Evolutionary conservation across 1,284 basidiomycete species (phyloP).

Genomic region (Pascua guehoae): DNA sequence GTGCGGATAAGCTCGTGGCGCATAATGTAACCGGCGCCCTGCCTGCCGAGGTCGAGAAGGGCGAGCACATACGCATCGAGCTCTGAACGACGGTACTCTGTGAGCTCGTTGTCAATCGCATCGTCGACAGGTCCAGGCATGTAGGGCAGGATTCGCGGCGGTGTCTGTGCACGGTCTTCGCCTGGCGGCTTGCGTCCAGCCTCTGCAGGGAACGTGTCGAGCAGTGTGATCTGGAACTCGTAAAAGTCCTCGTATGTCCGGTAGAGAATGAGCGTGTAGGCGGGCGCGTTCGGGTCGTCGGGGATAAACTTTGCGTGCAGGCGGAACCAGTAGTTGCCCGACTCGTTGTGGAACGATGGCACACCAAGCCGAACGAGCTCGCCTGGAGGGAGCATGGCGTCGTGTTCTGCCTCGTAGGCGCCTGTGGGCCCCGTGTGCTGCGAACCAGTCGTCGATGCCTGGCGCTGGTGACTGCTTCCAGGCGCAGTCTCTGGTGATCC

Average conservation of each 20-base stretch:
- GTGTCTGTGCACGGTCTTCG: slow-evolving; percentile 37
- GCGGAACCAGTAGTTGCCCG: slow-evolving; percentile 96
- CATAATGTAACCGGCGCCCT: slow-evolving; percentile 71
- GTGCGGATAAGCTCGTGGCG: slow-evolving; percentile 74
- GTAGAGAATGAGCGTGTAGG: slow-evolving; percentile 83
- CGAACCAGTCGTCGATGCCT: neutral
- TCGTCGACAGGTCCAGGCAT: slow-evolving; percentile 87
- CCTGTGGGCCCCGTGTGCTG: slow-evolving; percentile 8
- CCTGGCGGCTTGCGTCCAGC: slow-evolving; percentile 62
- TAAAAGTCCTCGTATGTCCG: slow-evolving; percentile 98
- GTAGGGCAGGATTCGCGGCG: slow-evolving; percentile 76
- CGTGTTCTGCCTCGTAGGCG: slow-evolving; percentile 38
- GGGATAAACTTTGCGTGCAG: slow-evolving; percentile 85
- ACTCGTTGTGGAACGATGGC: slow-evolving; percentile 93
- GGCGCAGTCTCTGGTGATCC: neutral
- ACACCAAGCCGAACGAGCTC: slow-evolving; percentile 84
- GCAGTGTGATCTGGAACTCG: slow-evolving; percentile 87
- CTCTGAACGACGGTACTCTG: slow-evolving; percentile 74
- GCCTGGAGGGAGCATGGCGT: slow-evolving; percentile 63
- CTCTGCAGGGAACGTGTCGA: slow-evolving; percentile 81
- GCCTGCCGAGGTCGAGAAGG: slow-evolving; percentile 64
- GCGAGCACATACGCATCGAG: slow-evolving; percentile 83
- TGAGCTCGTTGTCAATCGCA: slow-evolving; percentile 79
- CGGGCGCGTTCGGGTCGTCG: slow-evolving; percentile 60
- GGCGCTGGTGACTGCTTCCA: slow-evolving; percentile 12